Evolutionary conservation across 108 stramenopile species (phyloP), one percentile per base, ranked within the genome.

Genomic region (Nannochloropsis salina): DNA sequence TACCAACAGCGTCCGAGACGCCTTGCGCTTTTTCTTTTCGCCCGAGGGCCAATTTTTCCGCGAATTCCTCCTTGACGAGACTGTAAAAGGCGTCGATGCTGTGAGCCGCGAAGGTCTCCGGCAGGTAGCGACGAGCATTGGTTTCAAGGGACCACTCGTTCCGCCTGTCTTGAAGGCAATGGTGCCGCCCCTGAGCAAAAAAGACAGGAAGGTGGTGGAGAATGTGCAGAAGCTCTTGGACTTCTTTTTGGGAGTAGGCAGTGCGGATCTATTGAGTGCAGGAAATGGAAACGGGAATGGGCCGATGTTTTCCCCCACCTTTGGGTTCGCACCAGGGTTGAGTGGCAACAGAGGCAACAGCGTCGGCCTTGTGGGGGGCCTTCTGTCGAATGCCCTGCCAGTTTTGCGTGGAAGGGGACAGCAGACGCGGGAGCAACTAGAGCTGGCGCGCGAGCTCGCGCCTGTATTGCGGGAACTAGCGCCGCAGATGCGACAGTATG

Each of bases 31-130:
- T 91, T 95, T 97, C 92, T 97, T 97, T 91, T 90, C 92, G 42
- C 92, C 94, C 15, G 96, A 97, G 85, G 96, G 96, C 18, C 85
- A 93, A 81, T 92, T 94, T 10, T 95, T 97, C 86, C 89, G 96
- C 44, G 95, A 95, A 83, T 97, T 96, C 84, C 91, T 97, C 84
- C 82, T 93, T 82, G 96, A 97, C 42, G 96, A 97, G 86, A 92
- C 93, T 1, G 93, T 93, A 8, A 85, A 83, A 81, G 87, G 87
- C 18, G 89, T 45, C 9, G 84, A 86, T 61, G 86, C 83, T 31
- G 42, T 88, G 15, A 83, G 86, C 40, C 83, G 86, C 42, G 86
- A 87, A 44, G 86, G 83, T 2, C 82, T 84, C 9, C 80, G 80
- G 43, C 86, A 85, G 84, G 86, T 85, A 44, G 80, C 85, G 42